Evolutionary conservation across 768 basidiomycete genomes (phyloP).

Genomic region (Suillus subaureus): DNA sequence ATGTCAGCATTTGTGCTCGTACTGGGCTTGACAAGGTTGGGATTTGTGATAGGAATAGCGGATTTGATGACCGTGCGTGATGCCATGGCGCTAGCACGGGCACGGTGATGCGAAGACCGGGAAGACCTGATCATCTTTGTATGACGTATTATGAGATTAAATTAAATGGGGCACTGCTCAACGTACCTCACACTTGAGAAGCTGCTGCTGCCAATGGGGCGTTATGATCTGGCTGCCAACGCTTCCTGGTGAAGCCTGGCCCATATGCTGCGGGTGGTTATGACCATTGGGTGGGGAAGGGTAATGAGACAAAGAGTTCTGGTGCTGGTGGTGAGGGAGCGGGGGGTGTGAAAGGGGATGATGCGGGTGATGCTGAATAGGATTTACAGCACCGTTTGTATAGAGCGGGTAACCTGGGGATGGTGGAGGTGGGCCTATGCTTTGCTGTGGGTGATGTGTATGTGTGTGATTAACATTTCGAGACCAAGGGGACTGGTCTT

Average conservation of each 20-base stretch:
- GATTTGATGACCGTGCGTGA: constrained; percentile 84
- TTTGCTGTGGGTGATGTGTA: constrained; percentile 55
- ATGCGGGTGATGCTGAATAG: constrained; percentile 63
- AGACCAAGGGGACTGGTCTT: constrained; percentile 76
- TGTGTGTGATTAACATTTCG: constrained; percentile 29
- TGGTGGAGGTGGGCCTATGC: constrained; percentile 62
- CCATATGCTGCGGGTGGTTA: constrained; percentile 58
- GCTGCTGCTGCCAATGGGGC: constrained; percentile 91
- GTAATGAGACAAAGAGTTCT: constrained; percentile 78
- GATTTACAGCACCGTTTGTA: constrained; percentile 64
- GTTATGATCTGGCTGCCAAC: constrained; percentile 64
- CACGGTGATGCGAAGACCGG: constrained; percentile 90
- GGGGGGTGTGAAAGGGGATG: constrained; percentile 51
- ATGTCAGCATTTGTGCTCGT: constrained; percentile 26
- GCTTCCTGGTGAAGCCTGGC: constrained; percentile 60
- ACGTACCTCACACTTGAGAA: constrained; percentile 90
- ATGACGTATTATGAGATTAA: constrained; percentile 20
- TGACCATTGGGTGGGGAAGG: constrained; percentile 78
- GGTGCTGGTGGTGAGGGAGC: constrained; percentile 72
- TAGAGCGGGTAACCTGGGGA: constrained; percentile 80
- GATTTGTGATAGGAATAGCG: constrained; percentile 91
- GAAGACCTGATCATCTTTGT: constrained; percentile 79
- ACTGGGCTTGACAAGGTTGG: constrained; percentile 63
- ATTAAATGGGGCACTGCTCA: constrained; percentile 5
- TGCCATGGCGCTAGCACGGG: constrained; percentile 93